These are phyloP conservation scores for Carallia brachiata DNA, from an alignment of 345 rosid species.

Conservation along the genomic window DNA sequence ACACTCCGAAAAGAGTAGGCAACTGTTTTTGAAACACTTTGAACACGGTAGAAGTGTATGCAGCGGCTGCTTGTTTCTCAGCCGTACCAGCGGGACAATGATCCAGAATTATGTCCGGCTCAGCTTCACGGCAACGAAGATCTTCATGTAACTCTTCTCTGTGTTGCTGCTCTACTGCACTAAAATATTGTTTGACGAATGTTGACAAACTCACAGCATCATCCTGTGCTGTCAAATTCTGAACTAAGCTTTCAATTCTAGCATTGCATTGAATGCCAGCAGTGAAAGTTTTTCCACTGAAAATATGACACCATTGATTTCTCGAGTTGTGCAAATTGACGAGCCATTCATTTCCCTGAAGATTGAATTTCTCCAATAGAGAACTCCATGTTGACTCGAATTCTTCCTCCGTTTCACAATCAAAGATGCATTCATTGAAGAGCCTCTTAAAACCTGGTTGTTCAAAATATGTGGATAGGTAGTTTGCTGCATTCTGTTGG, in stretches of 20 bases:
- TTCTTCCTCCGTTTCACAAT: constrained; percentile 13
- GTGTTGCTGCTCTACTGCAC: constrained; percentile 9
- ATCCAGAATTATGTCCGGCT: neutral
- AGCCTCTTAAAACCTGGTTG: neutral
- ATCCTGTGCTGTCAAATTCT: neutral
- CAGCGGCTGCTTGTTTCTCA: constrained; percentile 19
- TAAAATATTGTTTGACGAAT: constrained; percentile 11
- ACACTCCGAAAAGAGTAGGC: neutral
- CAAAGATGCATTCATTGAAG: constrained; percentile 12
- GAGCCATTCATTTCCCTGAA: constrained; percentile 18
- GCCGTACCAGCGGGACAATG: neutral
- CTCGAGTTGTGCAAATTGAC: neutral
- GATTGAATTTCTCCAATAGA: constrained; percentile 6
- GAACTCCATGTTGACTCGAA: constrained; percentile 9
- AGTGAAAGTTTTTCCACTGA: constrained; percentile 1
- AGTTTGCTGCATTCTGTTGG: constrained; percentile 9
- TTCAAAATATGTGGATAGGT: neutral
- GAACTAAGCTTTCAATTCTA: neutral
- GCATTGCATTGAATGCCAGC: constrained; percentile 5
- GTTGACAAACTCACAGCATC: constrained; percentile 1
- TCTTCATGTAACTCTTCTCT: constrained; percentile 18
- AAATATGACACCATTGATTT: constrained; percentile 10
- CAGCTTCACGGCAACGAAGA: neutral
- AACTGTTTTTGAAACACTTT: constrained; percentile 16
- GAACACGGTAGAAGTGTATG: constrained; percentile 18